Conservation (phyloP, 345 rosid genomes). For the Kernera saxatilis region DNA sequence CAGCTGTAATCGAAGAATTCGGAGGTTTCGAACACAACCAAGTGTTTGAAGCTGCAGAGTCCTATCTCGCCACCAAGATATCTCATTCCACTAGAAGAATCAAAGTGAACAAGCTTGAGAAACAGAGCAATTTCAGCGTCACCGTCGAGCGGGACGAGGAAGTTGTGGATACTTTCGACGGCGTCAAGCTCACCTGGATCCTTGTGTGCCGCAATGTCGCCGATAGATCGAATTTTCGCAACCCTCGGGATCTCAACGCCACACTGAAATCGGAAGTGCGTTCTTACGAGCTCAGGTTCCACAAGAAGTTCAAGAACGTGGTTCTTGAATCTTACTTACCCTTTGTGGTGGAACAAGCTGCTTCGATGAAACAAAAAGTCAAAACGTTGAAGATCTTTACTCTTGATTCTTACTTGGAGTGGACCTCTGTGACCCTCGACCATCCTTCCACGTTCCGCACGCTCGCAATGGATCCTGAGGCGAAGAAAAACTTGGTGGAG, state of each 20-base stretch:
- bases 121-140: conserved; percentile 38
- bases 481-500: conserved; percentile 37
- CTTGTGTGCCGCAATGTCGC: conserved; percentile 39
- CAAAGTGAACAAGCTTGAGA: conserved; percentile 52
- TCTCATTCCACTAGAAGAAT: conserved; percentile 32
- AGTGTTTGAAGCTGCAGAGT: conserved; percentile 43
- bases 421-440: conserved; percentile 59
- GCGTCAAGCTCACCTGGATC: conserved; percentile 48
- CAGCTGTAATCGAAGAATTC: conserved; percentile 17
- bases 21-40: conserved; percentile 30
- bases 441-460: conserved; percentile 76
- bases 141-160: conserved; percentile 50
- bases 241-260: conserved; percentile 25
- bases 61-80: conserved; percentile 36
- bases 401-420: conserved; percentile 26
- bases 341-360: conserved; percentile 39
- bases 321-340: conserved; percentile 52
- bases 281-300: conserved; percentile 49
- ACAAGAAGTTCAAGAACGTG: conserved; percentile 42
- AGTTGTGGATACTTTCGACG: conserved; percentile 41
- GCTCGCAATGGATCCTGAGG: conserved; percentile 49
- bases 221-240: conserved; percentile 16
- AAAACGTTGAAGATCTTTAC: conserved; percentile 57
- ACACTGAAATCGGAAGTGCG: conserved; percentile 35
- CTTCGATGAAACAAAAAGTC: conserved; percentile 30